phyloP scores from a whole-genome alignment of 768 basidiomycete species.

The Russula sp. region DNA sequence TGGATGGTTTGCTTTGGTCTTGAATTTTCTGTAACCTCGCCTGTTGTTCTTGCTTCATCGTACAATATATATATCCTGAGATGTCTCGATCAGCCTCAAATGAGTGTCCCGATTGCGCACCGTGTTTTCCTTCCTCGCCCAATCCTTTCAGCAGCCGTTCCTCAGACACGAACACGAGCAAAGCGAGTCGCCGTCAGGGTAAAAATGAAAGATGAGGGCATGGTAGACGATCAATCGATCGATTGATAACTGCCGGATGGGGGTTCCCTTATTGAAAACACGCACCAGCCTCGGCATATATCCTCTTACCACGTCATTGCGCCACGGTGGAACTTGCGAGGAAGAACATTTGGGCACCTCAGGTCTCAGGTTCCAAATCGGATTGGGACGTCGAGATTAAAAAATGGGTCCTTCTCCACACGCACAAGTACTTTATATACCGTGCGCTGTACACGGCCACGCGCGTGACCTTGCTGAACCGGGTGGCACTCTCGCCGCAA shows the following conservation, averaged over 20 bases:
- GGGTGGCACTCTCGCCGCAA: neutral
- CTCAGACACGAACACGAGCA: neutral
- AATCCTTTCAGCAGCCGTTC: neutral
- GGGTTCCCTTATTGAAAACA: neutral
- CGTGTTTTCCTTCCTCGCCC: conserved; percentile 1
- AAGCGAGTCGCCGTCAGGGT: neutral
- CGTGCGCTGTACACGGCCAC: neutral
- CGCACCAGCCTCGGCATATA: neutral
- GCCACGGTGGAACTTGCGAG: neutral
- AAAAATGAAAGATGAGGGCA: neutral
- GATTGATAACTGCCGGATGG: neutral
- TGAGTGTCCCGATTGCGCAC: neutral
- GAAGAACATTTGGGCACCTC: neutral
- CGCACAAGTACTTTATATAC: neutral
- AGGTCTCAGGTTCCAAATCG: neutral
- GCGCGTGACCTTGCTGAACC: neutral
- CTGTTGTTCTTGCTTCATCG: neutral
- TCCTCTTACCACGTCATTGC: neutral
- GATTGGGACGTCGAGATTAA: neutral
- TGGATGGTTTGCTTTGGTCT: neutral
- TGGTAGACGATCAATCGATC: neutral
- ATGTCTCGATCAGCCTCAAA: neutral
- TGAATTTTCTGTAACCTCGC: neutral
- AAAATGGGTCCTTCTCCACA: neutral
- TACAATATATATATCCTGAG: neutral